Evolutionary conservation across 495 filamentous ascomycete genomes (phyloP).

Genomic region (Talaromyces ruber): DNA sequence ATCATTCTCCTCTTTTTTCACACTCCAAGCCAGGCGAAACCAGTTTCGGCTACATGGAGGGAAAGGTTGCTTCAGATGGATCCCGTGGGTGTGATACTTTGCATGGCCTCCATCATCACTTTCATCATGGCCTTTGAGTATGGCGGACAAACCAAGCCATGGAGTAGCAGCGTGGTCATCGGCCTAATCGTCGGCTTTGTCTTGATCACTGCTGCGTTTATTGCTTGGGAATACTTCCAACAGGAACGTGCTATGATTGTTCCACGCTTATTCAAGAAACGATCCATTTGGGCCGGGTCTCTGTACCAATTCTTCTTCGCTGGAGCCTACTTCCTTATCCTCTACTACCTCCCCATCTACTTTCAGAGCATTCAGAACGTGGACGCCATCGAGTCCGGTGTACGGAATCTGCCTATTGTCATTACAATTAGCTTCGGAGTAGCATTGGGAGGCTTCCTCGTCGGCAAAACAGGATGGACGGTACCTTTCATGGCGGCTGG

Average conservation of each 20-base stretch:
- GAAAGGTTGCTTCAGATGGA: slow-evolving; percentile 16
- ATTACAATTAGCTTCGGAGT: slow-evolving; percentile 22
- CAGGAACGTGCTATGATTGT: slow-evolving; percentile 26
- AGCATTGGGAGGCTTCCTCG: slow-evolving; percentile 20
- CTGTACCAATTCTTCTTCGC: slow-evolving; percentile 30
- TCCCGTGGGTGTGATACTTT: slow-evolving; percentile 13
- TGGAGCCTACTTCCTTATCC: slow-evolving; percentile 34
- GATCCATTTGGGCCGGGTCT: slow-evolving; percentile 28
- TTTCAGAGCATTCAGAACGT: slow-evolving; percentile 45
- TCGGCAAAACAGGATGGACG: slow-evolving; percentile 22
- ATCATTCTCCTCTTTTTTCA: slow-evolving; percentile 36
- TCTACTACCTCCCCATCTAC: slow-evolving; percentile 58
- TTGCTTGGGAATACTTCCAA: slow-evolving; percentile 35
- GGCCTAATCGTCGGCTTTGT: slow-evolving; percentile 21
- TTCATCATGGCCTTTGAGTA: slow-evolving; percentile 24
- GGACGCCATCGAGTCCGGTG: slow-evolving; percentile 38
- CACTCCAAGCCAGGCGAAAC: slow-evolving; percentile 16
- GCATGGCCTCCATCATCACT: slow-evolving; percentile 20
- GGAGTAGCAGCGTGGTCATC: slow-evolving; percentile 17
- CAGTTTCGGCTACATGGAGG: slow-evolving; percentile 11
- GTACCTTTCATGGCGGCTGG: slow-evolving; percentile 25
- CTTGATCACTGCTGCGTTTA: slow-evolving; percentile 19
- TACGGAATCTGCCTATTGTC: slow-evolving; percentile 45
- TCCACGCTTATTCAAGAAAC: slow-evolving; percentile 35
- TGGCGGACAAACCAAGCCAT: slow-evolving; percentile 25